phyloP scores from a whole-genome alignment of 768 basidiomycete species.

The Tylopilus plumbeoviolaceoides region DNA sequence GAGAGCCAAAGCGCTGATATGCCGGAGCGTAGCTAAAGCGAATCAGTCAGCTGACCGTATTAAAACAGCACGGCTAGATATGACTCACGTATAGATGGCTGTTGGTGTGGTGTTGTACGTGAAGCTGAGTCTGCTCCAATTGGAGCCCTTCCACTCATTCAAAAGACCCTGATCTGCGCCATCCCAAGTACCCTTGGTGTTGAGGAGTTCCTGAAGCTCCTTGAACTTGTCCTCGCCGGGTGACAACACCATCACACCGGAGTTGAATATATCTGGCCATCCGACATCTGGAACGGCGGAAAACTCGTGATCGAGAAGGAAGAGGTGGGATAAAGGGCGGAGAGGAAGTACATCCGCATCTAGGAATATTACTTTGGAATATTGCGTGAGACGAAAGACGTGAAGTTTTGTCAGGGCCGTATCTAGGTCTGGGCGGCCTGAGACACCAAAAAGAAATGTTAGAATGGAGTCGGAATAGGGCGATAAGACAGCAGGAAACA shows the following conservation, averaged over 20 bases:
- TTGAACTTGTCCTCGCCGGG: slow-evolving; percentile 83
- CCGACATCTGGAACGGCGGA: slow-evolving; percentile 95
- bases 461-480: slow-evolving; percentile 4
- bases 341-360: slow-evolving; percentile 91
- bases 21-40: slow-evolving; percentile 86
- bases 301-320: slow-evolving; percentile 75
- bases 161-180: slow-evolving; percentile 98
- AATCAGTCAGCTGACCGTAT: slow-evolving; percentile 22
- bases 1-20: no score
- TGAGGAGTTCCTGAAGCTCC: slow-evolving; percentile 64
- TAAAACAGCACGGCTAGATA: slow-evolving; percentile 19
- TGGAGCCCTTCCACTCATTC: slow-evolving; percentile 85
- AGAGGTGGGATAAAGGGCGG: slow-evolving; percentile 89
- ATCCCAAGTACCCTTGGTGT: slow-evolving; percentile 86
- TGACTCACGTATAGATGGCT: slow-evolving; percentile 88
- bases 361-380: slow-evolving; percentile 82
- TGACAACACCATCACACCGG: slow-evolving; percentile 85
- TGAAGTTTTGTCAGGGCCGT: slow-evolving; percentile 96
- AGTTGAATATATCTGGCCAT: slow-evolving; percentile 99
- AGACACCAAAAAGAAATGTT: slow-evolving; percentile 9
- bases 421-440: slow-evolving; percentile 92
- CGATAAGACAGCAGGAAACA: slow-evolving; percentile 16
- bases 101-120: slow-evolving; percentile 98
- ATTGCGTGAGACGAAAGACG: slow-evolving; percentile 87
- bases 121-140: slow-evolving; percentile 96